These are phyloP conservation scores for Exserohilum turcica DNA, from an alignment of 2,329 filamentous ascomycete species.

Conservation along the genomic window DNA sequence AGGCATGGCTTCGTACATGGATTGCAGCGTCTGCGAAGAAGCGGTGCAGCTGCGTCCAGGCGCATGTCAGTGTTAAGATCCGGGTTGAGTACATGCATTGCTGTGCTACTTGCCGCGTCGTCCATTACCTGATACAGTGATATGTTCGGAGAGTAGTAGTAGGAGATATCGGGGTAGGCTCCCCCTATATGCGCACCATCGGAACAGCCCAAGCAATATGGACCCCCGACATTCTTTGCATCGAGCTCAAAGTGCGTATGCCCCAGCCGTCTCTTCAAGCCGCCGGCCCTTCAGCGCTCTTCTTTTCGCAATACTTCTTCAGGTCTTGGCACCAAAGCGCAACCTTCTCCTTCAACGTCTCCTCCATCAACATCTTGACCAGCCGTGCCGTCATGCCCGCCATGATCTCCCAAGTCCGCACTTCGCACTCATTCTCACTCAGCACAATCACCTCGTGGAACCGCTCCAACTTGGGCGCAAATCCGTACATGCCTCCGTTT, in stretches of 20 bases:
- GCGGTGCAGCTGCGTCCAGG: no score
- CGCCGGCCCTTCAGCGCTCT: not conserved
- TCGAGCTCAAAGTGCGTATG: not conserved
- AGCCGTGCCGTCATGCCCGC: slow-evolving; percentile 22
- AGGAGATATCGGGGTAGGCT: no score
- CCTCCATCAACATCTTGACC: slow-evolving; percentile 23
- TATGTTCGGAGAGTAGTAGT: no score
- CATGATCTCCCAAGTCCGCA: slow-evolving; percentile 30
- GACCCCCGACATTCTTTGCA: no score
- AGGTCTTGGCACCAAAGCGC: slow-evolving; percentile 25
- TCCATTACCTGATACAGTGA: no score
- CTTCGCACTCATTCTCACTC: slow-evolving; percentile 23
- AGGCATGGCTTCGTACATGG: not conserved
- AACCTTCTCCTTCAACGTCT: slow-evolving; percentile 23
- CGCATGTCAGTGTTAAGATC: no score
- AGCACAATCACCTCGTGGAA: slow-evolving; percentile 29
- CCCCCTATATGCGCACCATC: no score
- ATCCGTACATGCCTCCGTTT: slow-evolving; percentile 17
- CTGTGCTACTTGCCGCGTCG: no score
- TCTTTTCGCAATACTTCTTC: slow-evolving; percentile 23
- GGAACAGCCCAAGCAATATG: no score
- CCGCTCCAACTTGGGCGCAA: slow-evolving; percentile 18
- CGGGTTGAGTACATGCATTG: no score
- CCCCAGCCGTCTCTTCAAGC: not conserved
- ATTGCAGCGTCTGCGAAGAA: no score